Percentiles rank a stretch among this genome's conserved stretches.
Evolutionary conservation across 495 filamentous ascomycete species (phyloP).

Genomic region (Immersiella caudata): DNA sequence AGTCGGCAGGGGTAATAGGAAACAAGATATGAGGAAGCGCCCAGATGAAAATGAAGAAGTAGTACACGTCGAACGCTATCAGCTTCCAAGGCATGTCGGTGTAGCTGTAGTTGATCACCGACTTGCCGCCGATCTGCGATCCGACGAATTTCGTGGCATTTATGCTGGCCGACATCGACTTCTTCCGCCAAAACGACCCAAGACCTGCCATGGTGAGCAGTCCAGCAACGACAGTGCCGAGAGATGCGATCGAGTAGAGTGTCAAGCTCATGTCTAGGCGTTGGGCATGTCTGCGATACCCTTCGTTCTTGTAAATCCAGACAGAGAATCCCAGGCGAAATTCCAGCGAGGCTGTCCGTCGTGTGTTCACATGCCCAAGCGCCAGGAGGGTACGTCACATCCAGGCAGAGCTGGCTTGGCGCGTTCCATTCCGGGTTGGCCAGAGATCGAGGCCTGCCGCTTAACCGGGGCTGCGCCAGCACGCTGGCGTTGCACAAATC

Average conservation of each 20-base stretch:
- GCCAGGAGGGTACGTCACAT: background rate
- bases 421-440: constrained; percentile 5
- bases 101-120: constrained; percentile 56
- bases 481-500: background rate
- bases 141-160: constrained; percentile 46
- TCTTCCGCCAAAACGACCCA: constrained; percentile 16
- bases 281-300: background rate
- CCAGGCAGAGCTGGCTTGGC: constrained; percentile 4
- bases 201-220: constrained; percentile 23
- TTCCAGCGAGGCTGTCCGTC: background rate
- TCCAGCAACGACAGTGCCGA: constrained; percentile 19
- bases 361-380: constrained; percentile 5
- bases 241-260: constrained; percentile 5
- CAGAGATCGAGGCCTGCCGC: background rate
- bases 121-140: constrained; percentile 55
- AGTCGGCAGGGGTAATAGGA: constrained; percentile 54
- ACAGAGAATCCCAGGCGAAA: background rate
- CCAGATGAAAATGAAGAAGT: constrained; percentile 55
- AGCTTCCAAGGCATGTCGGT: constrained; percentile 62
- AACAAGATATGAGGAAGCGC: constrained; percentile 56
- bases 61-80: constrained; percentile 56
- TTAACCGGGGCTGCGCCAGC: background rate
- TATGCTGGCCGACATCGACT: background rate
- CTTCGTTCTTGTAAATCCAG: background rate
- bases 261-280: constrained; percentile 6